Base-by-base conservation (phyloP, 495 filamentous ascomycete species). In the Aspergillus nanangensis region DNA sequence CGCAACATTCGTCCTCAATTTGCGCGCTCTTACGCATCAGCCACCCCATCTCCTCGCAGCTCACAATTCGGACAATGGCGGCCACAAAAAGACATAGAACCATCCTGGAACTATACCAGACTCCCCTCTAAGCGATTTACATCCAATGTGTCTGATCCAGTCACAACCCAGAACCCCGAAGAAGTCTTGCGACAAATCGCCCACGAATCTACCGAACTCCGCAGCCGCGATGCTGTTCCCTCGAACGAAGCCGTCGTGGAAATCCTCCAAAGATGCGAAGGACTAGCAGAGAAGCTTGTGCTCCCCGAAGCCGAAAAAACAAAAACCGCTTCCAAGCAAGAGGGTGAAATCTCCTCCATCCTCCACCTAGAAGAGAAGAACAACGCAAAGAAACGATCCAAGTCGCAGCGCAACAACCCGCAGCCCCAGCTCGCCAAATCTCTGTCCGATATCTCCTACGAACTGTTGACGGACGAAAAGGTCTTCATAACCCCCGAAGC, bases 401-500 rank as follows among this genome's bases (percentile, higher is more conserved):
- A 57, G 27, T 31, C 50, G 18, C 36, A 44, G 22, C 22, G 48
- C 27, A 60, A 49, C 18, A 46, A 41, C 18, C 22, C 56, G 2
- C 53, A 60, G 17, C 48, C 55, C 13, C 50, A 44, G 11, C 38
- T 66, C 24, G 65, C 71, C 21, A 69, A 77, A 10, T 51, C 63
- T 10, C 57, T 87, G 47, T 77, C 79, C 18, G 49, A 63, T 9
- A 61, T 76, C 9, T 80, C 82, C 41, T 84, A 86, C 57, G 59
- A 70, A 0, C 70, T 96, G 39, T 43, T 96, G 37, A 75, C 79
- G 24, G 80, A 93, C 49, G 84, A 89, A 4, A 75, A 80, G 22
- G 80, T 95, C 29, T 91, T 90, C 70, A 89, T 98, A 55, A 84
- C 89, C 4, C 83, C 81, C 1, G 61, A 72, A 21, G 64, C 88